Base-by-base conservation (phyloP, 805 yeast species). In the Teunomyces tritomae region DNA sequence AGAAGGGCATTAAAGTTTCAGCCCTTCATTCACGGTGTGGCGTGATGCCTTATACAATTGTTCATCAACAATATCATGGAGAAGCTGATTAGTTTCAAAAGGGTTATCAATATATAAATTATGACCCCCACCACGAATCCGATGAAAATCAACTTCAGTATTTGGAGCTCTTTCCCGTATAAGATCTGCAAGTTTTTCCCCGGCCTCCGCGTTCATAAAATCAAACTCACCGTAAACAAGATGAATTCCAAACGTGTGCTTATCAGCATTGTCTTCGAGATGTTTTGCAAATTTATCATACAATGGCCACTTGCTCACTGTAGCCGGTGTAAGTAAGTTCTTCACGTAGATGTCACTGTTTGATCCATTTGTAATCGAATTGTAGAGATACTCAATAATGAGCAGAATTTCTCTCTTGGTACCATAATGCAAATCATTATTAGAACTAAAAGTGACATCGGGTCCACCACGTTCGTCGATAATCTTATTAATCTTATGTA, bases 221-320 rank as follows among this genome's bases (percentile, higher is more conserved):
- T 87, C 95, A 52, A 73, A 79, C 52, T 83, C 79, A 0, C 94
- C 95, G 61, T 85, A 87, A 7, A 78, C 57, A 62, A 82, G 68
- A 54, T 81, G 61, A 2, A 77, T 68, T 39, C 70, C 64, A 44
- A 70, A 68, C 4, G 39, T 24, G 20, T 47, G 35, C 14, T 47
- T 40, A 4, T 43, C 29, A 4, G 49, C 28, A 2, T 61, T 55
- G 2, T 61, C 62, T 5, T 68, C 57, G 9, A 54, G 49, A 16
- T 75, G 63, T 10, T 60, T 54, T 7, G 61, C 56, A 32, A 83
- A 63, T 49, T 83, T 77, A 58, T 86, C 91, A 55, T 77, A 64
- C 47, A 87, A 72, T 1, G 95, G 94, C 61, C 78, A 78, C 49
- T 78, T 78, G 17, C 87, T 85, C 4, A 83, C 75, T 11, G 85